These are phyloP conservation scores for Euphorbia peplus DNA, from an alignment of 345 rosid genomes.

Conservation along the genomic window DNA sequence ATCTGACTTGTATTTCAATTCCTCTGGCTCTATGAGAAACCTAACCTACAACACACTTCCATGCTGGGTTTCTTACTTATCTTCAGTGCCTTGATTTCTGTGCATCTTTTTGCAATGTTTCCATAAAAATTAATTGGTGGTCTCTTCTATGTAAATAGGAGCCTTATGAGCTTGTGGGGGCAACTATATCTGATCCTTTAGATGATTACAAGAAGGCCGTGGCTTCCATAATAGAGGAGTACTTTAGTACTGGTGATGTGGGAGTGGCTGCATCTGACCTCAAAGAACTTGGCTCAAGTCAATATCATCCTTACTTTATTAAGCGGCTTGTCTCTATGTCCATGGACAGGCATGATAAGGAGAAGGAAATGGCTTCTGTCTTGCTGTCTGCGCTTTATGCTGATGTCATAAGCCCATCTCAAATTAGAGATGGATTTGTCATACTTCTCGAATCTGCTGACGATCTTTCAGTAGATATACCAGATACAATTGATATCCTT, in stretches of 20 bases:
- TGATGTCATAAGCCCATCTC: slow-evolving; percentile 83
- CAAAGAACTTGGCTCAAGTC: slow-evolving; percentile 84
- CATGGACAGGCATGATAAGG: slow-evolving; percentile 97
- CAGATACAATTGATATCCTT: slow-evolving; percentile 83
- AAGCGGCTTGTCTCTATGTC: slow-evolving; percentile 96
- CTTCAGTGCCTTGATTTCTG: neutral
- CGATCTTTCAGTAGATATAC: slow-evolving; percentile 90
- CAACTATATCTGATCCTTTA: slow-evolving; percentile 81
- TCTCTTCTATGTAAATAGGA: slow-evolving; percentile 45
- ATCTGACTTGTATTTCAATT: slow-evolving; percentile 4
- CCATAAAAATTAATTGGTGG: neutral
- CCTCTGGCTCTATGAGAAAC: neutral
- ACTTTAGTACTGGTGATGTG: slow-evolving; percentile 88
- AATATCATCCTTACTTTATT: slow-evolving; percentile 85
- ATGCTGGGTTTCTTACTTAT: neutral
- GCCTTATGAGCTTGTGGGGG: slow-evolving; percentile 79
- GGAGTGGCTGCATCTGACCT: slow-evolving; percentile 90
- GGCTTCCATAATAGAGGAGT: slow-evolving; percentile 77
- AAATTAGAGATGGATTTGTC: slow-evolving; percentile 90
- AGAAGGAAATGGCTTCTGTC: slow-evolving; percentile 99
- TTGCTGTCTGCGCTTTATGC: slow-evolving; percentile 87
- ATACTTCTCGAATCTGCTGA: slow-evolving; percentile 95
- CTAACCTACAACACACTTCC: neutral
- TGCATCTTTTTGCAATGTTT: neutral
- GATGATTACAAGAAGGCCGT: slow-evolving; percentile 94